Conservation (phyloP, 805 yeast genomes). For the Debaryomyces tyrocola region DNA sequence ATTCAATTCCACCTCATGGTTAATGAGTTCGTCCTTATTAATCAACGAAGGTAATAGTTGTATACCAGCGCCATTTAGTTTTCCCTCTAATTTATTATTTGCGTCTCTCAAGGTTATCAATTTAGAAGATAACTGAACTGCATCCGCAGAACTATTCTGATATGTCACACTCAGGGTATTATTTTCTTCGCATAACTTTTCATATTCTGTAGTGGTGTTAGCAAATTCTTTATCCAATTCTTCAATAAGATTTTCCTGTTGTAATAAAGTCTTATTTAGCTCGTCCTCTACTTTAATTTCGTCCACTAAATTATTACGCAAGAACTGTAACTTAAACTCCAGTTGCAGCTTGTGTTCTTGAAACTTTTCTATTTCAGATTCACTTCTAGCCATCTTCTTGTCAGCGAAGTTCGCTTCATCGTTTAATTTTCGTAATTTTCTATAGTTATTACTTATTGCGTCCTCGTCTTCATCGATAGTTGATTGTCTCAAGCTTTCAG, state of each 20-base stretch:
- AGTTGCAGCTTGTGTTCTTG: slow-evolving; percentile 15
- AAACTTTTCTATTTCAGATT: slow-evolving; percentile 24
- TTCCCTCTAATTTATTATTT: slow-evolving; percentile 16
- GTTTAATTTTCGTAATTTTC: slow-evolving; percentile 31
- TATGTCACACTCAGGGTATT: slow-evolving; percentile 29
- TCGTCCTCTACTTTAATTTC: neutral
- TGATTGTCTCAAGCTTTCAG: slow-evolving; percentile 32
- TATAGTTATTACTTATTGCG: slow-evolving; percentile 29
- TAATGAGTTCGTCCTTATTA: slow-evolving; percentile 31
- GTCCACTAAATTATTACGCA: slow-evolving; percentile 5
- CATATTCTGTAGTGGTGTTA: slow-evolving; percentile 23
- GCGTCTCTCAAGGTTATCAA: slow-evolving; percentile 19
- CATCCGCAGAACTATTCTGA: slow-evolving; percentile 34
- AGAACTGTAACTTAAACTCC: slow-evolving; percentile 12
- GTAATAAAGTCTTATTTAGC: neutral
- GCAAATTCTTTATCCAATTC: slow-evolving; percentile 27
- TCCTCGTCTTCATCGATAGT: slow-evolving; percentile 35
- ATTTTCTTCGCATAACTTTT: slow-evolving; percentile 25
- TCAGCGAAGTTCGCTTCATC: slow-evolving; percentile 35
- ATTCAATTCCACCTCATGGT: slow-evolving; percentile 24
- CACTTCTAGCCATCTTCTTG: slow-evolving; percentile 30
- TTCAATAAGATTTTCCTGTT: slow-evolving; percentile 20
- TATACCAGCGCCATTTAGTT: slow-evolving; percentile 36
- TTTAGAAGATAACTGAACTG: slow-evolving; percentile 26
- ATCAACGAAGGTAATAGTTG: slow-evolving; percentile 33